phyloP scores from a whole-genome alignment of 2,329 filamentous ascomycete species.

The Cytospora schulzeri region DNA sequence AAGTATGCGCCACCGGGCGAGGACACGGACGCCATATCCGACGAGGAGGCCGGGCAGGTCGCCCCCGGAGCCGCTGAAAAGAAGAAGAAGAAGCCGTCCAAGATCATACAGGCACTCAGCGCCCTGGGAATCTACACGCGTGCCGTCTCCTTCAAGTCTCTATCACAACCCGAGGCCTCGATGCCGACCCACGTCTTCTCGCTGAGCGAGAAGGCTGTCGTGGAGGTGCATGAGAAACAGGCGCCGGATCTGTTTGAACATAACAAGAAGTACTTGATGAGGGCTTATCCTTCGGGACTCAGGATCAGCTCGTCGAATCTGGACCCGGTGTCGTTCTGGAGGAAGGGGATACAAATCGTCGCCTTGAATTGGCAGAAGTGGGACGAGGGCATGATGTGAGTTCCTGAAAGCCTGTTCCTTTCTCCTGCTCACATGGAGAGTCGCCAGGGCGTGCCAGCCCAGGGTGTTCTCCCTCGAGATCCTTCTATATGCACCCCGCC shows the following conservation, averaged over 20 bases:
- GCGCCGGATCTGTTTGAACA: constrained; percentile 69
- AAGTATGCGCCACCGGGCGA: constrained; percentile 61
- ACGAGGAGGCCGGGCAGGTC: constrained; percentile 38
- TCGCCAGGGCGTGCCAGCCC: neutral
- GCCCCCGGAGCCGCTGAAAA: constrained; percentile 47
- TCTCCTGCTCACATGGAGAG: neutral
- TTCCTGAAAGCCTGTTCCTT: neutral
- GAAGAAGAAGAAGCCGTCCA: constrained; percentile 55
- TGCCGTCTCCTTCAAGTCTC: constrained; percentile 78
- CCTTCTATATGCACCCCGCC: neutral
- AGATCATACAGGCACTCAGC: constrained; percentile 74
- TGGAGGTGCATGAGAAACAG: constrained; percentile 58
- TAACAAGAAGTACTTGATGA: constrained; percentile 81
- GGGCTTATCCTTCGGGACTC: constrained; percentile 82
- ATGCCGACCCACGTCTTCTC: constrained; percentile 73
- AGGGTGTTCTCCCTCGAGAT: too few relatives aligned
- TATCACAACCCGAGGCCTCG: constrained; percentile 69
- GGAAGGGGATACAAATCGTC: constrained; percentile 85
- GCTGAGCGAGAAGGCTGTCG: constrained; percentile 64
- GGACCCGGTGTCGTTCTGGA: constrained; percentile 83
- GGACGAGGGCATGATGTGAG: constrained; percentile 85
- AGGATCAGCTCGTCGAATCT: constrained; percentile 84
- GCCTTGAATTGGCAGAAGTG: constrained; percentile 92
- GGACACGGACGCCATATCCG: constrained; percentile 34
- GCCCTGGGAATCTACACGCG: constrained; percentile 80